Base-by-base conservation (phyloP, 2,329 filamentous ascomycete genomes). In the Colletotrichum endophyticum region DNA sequence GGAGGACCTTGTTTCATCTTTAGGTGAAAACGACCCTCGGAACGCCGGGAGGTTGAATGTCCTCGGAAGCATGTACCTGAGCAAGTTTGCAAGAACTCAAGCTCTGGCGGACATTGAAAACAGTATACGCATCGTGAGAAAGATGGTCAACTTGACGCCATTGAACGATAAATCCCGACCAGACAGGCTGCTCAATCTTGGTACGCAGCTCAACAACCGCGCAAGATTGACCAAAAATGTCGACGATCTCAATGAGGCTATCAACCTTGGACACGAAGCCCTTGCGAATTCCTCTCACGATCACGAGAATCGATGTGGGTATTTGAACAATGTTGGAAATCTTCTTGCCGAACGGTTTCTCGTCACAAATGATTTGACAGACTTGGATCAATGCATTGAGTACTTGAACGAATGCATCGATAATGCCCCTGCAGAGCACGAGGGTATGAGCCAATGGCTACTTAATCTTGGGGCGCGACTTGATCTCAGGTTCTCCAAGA, bases 221-320 rank as follows among this genome's bases (percentile, higher is more conserved):
- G 44, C 44, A 6, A 49, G n/a, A 22, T 22, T 22, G 0, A 49
- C 44, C 1, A 13, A 49, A 1, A 8, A 49, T 13, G 44, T 8
- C 5, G 6, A 0, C 1, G 44, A 49, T 22, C 6, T 49, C 6
- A 3, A 49, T 22, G n/a, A 49, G 4, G 44, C 44, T 4, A 49
- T 49, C 12, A 49, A 6, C 4, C 44, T 49, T 22, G 44, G 44
- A 3, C n/a, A 22, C 0, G n/a, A 49, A 22, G 44, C 44, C 2
- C 44, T 49, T 4, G 1, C 4, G 6, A 22, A 3, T 0, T n/a
- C 19, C 6, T 1, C 44, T 22, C 3, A 0, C 0, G 6, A 49
- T 22, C 44, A 49, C 5, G 36, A 44, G 16, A 44, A 44, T 44
- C 39, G 39, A 49, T n/a, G 5, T 0, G 39, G 5, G 19, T 3